These are phyloP conservation scores for Chaetomiaceae sp. DNA, from an alignment of 2,329 filamentous ascomycete species.

Conservation along the genomic window DNA sequence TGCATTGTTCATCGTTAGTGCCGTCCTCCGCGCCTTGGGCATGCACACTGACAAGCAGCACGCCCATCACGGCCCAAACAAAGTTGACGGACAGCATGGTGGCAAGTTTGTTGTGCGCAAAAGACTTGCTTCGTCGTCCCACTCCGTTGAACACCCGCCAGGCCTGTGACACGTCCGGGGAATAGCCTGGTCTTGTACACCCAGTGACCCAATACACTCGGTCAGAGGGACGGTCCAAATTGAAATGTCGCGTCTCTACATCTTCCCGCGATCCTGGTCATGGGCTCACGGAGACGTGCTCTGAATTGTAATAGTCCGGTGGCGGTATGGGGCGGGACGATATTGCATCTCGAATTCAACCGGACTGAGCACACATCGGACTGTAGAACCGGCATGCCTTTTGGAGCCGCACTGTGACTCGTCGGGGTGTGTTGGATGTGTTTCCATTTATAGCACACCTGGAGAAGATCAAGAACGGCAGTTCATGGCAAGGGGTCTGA, in stretches of 20 bases:
- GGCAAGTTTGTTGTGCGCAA: not conserved
- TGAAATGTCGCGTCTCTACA: no score
- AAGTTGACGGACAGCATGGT: not conserved
- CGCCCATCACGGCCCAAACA: not conserved
- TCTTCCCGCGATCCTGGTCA: not conserved
- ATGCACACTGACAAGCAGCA: not conserved
- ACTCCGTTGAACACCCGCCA: not conserved
- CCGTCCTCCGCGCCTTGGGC: not conserved
- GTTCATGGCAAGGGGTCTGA: no score
- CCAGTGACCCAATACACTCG: not conserved
- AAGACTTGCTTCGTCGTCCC: not conserved
- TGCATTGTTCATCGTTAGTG: constrained; percentile 3
- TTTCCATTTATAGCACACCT: not conserved
- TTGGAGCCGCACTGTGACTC: no score
- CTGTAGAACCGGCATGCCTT: no score
- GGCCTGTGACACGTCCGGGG: not conserved
- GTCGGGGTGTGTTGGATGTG: not conserved
- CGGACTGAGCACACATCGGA: not conserved
- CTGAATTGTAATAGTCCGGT: not conserved
- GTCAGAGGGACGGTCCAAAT: not conserved
- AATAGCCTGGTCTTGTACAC: not conserved
- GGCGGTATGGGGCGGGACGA: not conserved
- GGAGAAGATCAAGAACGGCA: no score
- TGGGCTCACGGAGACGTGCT: not conserved
- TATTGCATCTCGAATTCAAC: not conserved